phyloP scores from a whole-genome alignment of 371 early-diverging fungal genomes.

The Mortierella sp. region DNA sequence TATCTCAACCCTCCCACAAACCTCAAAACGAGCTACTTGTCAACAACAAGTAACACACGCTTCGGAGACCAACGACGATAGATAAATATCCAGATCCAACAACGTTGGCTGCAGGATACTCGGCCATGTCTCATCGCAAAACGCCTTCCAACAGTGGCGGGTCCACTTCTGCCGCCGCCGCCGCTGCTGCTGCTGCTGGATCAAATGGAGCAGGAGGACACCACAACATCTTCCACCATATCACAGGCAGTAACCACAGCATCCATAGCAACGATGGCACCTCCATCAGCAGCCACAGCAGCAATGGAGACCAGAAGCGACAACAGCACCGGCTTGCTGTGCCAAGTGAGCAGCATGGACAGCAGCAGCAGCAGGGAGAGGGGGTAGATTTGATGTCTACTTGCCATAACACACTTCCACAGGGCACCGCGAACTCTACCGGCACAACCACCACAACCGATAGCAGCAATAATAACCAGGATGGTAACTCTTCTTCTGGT shows the following conservation, averaged over 20 bases:
- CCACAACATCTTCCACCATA: not conserved
- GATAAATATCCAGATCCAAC: not conserved
- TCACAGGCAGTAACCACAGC: not conserved
- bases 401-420: not conserved
- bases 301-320: not conserved
- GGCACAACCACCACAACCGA: not conserved
- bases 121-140: slow-evolving; percentile 5
- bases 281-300: not conserved
- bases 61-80: not conserved
- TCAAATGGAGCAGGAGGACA: slow-evolving; percentile 6
- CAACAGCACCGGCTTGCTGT: not conserved
- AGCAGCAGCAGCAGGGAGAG: not conserved
- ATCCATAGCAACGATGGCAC: not conserved
- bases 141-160: slow-evolving; percentile 4
- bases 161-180: not conserved
- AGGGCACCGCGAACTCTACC: not conserved
- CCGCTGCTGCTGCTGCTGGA: not conserved
- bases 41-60: no score
- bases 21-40: not conserved
- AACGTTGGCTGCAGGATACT: not conserved
- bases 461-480: not conserved
- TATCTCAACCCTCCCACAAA: no score
- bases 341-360: not conserved
- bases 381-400: no score
- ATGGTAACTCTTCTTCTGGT: not conserved